phyloP scores from a whole-genome alignment of 2,329 filamentous ascomycete genomes.

The Delphinella strobiligena region DNA sequence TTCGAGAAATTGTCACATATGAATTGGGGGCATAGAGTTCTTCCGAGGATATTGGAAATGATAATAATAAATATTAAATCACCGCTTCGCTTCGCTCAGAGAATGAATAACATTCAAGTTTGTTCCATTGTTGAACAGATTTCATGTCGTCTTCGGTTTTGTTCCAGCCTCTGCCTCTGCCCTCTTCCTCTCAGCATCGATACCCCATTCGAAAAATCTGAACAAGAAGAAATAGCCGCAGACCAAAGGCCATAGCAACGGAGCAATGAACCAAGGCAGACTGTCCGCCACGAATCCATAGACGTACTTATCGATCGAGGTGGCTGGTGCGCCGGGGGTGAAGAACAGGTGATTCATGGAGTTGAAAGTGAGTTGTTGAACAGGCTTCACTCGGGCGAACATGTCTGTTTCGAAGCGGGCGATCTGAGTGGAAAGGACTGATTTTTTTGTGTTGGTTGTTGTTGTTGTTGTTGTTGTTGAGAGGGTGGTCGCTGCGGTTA shows the following conservation, averaged over 20 bases:
- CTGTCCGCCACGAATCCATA: conserved; percentile 12
- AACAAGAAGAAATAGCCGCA: conserved; percentile 18
- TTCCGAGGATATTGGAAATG: too few relatives aligned
- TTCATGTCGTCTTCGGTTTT: too few relatives aligned
- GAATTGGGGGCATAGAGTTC: too few relatives aligned
- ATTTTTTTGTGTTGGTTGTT: background rate
- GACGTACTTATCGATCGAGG: conserved; percentile 29
- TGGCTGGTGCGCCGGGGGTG: conserved; percentile 33
- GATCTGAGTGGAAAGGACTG: conserved; percentile 18
- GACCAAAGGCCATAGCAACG: conserved; percentile 14
- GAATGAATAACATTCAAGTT: too few relatives aligned
- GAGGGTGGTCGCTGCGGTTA: conserved; percentile 12
- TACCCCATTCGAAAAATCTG: conserved; percentile 8
- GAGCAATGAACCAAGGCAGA: conserved; percentile 11
- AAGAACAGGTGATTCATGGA: conserved; percentile 37
- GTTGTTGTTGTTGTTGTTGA: background rate
- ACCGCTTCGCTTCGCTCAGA: too few relatives aligned
- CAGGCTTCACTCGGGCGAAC: conserved; percentile 23
- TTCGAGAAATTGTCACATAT: too few relatives aligned
- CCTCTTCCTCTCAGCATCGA: background rate
- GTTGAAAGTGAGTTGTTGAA: conserved; percentile 29
- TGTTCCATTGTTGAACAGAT: too few relatives aligned
- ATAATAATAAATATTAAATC: too few relatives aligned
- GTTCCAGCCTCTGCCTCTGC: too few relatives aligned
- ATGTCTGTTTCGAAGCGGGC: conserved; percentile 24